A percentile compares a stretch with the other conserved stretches of the same genome.
Evolutionary conservation across 108 stramenopile species (phyloP).

Genomic region (Schizochytrium sp.): DNA sequence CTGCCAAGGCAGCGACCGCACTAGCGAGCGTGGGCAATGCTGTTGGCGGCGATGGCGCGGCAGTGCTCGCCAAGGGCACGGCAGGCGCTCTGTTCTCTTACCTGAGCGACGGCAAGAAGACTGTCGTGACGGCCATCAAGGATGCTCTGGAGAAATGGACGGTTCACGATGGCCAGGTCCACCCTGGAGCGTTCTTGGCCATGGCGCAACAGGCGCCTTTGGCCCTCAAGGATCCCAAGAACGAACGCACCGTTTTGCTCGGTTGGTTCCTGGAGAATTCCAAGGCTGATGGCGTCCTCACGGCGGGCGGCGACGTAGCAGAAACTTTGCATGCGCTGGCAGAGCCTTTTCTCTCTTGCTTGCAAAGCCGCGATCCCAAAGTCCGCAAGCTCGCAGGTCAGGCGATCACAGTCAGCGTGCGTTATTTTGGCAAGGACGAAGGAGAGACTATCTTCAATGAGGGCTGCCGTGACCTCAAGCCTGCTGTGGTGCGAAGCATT

Average conservation of each 20-base stretch:
- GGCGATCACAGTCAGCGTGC: not conserved
- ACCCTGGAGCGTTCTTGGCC: not conserved
- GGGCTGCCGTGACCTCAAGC: not conserved
- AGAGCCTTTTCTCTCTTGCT: not conserved
- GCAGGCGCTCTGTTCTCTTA: not conserved
- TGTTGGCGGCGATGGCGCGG: not conserved
- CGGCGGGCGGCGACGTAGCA: not conserved
- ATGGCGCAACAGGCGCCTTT: not conserved
- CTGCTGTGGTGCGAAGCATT: not conserved
- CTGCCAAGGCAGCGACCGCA: not conserved
- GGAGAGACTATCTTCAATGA: conserved; percentile 1
- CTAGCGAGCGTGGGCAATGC: not conserved
- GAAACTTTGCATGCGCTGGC: not conserved
- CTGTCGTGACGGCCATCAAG: not conserved
- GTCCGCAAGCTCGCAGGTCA: conserved; percentile 7
- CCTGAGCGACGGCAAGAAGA: not conserved
- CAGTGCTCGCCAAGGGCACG: not conserved
- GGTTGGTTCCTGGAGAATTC: not conserved
- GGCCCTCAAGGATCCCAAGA: not conserved
- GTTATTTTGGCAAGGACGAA: not conserved
- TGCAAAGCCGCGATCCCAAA: not conserved
- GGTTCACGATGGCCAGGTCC: not conserved
- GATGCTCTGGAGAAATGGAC: conserved; percentile 3
- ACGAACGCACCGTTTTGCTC: not conserved
- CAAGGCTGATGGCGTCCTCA: not conserved